These are phyloP conservation scores for Triangularia verruculosa DNA, from an alignment of 2,329 filamentous ascomycete genomes.

Conservation along the genomic window DNA sequence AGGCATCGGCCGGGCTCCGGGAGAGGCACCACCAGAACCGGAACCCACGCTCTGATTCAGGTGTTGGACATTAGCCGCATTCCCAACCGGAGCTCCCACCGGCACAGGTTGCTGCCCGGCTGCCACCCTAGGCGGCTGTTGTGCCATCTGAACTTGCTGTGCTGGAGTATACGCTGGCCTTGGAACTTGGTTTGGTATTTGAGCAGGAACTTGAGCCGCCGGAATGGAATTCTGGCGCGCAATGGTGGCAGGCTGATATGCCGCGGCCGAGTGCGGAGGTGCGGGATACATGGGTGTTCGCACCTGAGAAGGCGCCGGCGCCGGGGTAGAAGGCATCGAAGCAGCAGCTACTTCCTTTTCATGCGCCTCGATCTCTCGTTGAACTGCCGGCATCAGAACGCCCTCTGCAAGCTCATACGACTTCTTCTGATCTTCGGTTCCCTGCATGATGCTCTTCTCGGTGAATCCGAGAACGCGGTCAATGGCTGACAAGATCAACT, in stretches of 20 bases:
- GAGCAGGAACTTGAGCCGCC: neutral
- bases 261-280: neutral
- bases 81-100: neutral
- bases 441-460: slow-evolving; percentile 38
- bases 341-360: neutral
- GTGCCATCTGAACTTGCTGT: neutral
- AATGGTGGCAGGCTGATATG: neutral
- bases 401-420: slow-evolving; percentile 34
- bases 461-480: slow-evolving; percentile 50
- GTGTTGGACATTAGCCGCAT: neutral
- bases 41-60: neutral
- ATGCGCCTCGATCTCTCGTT: slow-evolving; percentile 18
- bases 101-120: neutral
- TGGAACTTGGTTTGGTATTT: neutral
- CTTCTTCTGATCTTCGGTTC: slow-evolving; percentile 28
- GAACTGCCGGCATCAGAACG: slow-evolving; percentile 32
- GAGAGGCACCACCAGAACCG: neutral
- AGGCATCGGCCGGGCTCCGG: neutral
- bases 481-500: slow-evolving; percentile 48
- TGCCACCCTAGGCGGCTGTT: neutral
- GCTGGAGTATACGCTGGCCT: neutral
- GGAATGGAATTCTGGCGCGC: neutral
- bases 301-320: neutral
- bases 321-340: neutral
- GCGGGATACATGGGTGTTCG: neutral